phyloP scores from a whole-genome alignment of 805 yeast genomes.

The Spathaspora arborariae region DNA sequence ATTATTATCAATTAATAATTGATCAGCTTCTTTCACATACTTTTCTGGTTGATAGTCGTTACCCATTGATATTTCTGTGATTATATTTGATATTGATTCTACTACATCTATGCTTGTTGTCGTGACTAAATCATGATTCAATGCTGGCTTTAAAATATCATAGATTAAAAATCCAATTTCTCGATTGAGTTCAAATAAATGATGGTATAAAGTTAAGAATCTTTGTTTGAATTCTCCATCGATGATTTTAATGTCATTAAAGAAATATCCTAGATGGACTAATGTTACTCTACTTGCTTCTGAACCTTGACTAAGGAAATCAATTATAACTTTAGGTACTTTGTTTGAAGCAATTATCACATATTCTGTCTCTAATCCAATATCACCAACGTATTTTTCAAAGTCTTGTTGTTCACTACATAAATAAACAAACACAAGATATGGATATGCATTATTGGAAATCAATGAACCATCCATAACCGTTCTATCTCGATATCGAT shows the following conservation, averaged over 20 bases:
- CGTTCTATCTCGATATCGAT: conserved; percentile 22
- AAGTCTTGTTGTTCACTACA: conserved; percentile 23
- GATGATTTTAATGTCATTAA: conserved; percentile 22
- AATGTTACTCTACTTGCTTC: conserved; percentile 21
- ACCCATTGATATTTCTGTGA: conserved; percentile 16
- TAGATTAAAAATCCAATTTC: conserved; percentile 23
- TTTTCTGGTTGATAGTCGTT: conserved; percentile 15
- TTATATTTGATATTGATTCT: conserved; percentile 24
- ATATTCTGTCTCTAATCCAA: conserved; percentile 15
- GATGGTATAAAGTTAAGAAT: conserved; percentile 26
- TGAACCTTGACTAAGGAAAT: conserved; percentile 18
- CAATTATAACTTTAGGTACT: conserved; percentile 27
- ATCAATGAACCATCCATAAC: conserved; percentile 7
- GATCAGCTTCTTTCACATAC: conserved; percentile 11
- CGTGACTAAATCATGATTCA: conserved; percentile 24
- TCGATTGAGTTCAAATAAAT: conserved; percentile 19
- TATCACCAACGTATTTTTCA: conserved; percentile 17
- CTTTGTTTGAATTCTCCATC: conserved; percentile 25
- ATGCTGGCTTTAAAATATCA: conserved; percentile 26
- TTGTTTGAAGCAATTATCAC: conserved; percentile 11
- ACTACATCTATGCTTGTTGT: conserved; percentile 25
- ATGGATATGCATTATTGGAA: conserved; percentile 14
- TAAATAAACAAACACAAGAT: conserved; percentile 32
- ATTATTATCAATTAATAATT: conserved; percentile 14
- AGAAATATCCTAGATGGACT: conserved; percentile 28